A percentile compares a stretch with the other conserved stretches of the same genome.
Conservation (phyloP, 495 filamentous ascomycete species). For the Hypomontagnella submonticulosa region DNA sequence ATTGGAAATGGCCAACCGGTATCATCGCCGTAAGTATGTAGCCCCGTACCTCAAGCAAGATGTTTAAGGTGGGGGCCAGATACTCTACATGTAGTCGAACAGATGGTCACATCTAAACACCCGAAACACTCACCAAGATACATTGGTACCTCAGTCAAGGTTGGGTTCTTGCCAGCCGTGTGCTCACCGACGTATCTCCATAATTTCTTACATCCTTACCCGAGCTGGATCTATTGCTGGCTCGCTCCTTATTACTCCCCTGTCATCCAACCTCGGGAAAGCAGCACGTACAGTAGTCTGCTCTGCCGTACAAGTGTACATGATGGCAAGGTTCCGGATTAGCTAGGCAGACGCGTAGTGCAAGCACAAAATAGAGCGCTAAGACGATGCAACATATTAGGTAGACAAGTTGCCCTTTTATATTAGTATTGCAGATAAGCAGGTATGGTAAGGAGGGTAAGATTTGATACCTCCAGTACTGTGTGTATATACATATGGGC, state of each 20-base stretch:
- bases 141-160: slow-evolving; percentile 10
- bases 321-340: slow-evolving; percentile 31
- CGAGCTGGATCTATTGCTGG: slow-evolving; percentile 29
- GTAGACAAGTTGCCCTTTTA: slow-evolving; percentile 12
- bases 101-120: slow-evolving; percentile 31
- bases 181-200: slow-evolving; percentile 28
- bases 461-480: slow-evolving; percentile 4
- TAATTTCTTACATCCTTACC: slow-evolving; percentile 36
- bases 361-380: slow-evolving; percentile 30
- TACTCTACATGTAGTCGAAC: slow-evolving; percentile 25
- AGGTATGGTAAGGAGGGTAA: slow-evolving; percentile 17
- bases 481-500: neutral
- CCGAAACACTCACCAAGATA: slow-evolving; percentile 21
- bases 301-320: slow-evolving; percentile 12
- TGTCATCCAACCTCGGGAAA: slow-evolving; percentile 36
- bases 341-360: slow-evolving; percentile 28
- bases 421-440: slow-evolving; percentile 23
- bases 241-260: slow-evolving; percentile 28
- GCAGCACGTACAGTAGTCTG: slow-evolving; percentile 24
- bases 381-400: slow-evolving; percentile 27
- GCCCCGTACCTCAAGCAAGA: slow-evolving; percentile 7
- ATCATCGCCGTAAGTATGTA: slow-evolving; percentile 21
- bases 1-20: slow-evolving; percentile 1
- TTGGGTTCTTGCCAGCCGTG: slow-evolving; percentile 30
- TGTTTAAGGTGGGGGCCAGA: too few relatives aligned